Conservation (phyloP, 2,329 filamentous ascomycete species). For the Phaeosphaeriaceae sp. region DNA sequence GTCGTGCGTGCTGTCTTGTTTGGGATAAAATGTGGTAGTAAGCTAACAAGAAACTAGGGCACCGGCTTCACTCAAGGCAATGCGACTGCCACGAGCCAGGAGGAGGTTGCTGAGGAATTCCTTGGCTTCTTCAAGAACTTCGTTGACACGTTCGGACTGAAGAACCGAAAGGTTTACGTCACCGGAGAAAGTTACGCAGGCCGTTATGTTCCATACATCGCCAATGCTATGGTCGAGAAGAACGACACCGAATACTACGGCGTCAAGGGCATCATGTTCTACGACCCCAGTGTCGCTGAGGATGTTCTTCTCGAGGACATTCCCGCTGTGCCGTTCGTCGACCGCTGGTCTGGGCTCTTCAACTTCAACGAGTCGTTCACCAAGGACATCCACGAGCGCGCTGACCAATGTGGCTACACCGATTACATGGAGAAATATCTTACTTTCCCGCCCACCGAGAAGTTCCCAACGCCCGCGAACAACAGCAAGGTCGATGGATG, state of each 20-base stretch:
- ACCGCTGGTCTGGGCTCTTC: constrained; percentile 68
- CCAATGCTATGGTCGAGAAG: constrained; percentile 73
- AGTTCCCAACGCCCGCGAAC: constrained; percentile 62
- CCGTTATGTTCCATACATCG: constrained; percentile 71
- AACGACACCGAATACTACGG: constrained; percentile 74
- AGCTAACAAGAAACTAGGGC: no score
- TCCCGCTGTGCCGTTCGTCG: constrained; percentile 66
- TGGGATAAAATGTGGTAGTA: no score
- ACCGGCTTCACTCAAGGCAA: constrained; percentile 64
- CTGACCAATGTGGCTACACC: constrained; percentile 68
- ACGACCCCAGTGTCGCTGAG: constrained; percentile 72
- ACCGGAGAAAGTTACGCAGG: constrained; percentile 77
- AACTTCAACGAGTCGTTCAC: constrained; percentile 69
- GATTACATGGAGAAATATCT: constrained; percentile 69
- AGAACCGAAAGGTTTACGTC: constrained; percentile 75
- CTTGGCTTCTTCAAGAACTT: constrained; percentile 83
- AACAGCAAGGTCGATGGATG: constrained; percentile 60
- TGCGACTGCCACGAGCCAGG: constrained; percentile 69
- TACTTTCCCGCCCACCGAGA: constrained; percentile 71
- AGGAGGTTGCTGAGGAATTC: constrained; percentile 75
- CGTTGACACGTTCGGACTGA: constrained; percentile 71
- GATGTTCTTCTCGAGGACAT: constrained; percentile 60
- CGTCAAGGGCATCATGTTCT: constrained; percentile 73
- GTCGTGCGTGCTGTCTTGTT: no score
- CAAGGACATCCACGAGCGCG: constrained; percentile 59